Percentiles rank a stretch among this genome's conserved stretches.
These are phyloP conservation scores for Petasospora fabianii DNA, from an alignment of 1,139 yeast genomes.

Conservation along the genomic window DNA sequence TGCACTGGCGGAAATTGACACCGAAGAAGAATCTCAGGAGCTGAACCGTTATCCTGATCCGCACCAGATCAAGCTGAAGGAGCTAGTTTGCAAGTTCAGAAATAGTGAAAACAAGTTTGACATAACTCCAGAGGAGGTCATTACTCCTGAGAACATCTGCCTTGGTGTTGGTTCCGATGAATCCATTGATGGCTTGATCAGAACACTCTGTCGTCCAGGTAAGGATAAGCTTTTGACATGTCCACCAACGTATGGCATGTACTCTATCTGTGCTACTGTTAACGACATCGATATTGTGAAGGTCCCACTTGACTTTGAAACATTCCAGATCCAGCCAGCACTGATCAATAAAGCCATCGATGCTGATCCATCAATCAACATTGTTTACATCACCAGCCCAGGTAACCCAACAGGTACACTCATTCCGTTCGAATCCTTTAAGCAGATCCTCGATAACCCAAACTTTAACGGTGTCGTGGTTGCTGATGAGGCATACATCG, in stretches of 20 bases:
- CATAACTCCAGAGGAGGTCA: conserved; percentile 21
- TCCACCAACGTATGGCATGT: conserved; percentile 99
- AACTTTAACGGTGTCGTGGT: conserved; percentile 78
- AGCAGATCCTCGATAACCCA: conserved; percentile 47
- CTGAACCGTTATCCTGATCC: conserved; percentile 96
- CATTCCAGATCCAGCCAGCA: conserved; percentile 63
- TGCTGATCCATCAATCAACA: conserved; percentile 59
- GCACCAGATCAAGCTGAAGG: conserved; percentile 78
- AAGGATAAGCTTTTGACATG: conserved; percentile 77
- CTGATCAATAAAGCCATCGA: conserved; percentile 50
- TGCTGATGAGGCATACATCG: conserved; percentile 94
- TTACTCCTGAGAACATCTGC: conserved; percentile 70
- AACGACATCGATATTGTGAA: conserved; percentile 78
- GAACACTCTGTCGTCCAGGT: conserved; percentile 83
- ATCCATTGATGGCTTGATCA: conserved; percentile 80
- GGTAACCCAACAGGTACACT: conserved; percentile 91
- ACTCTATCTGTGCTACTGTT: conserved; percentile 81
- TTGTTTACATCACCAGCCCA: conserved; percentile 91
- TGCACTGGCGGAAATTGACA: conserved; percentile 43
- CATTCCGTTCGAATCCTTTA: conserved; percentile 46
- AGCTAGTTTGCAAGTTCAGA: conserved; percentile 67
- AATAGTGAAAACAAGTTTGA: conserved; percentile 39
- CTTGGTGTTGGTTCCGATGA: conserved; percentile 98
- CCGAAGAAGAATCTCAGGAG: conserved; percentile 39
- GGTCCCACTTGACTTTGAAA: conserved; percentile 61